Conservation (phyloP, 169 alveolate genomes). For the Cystoisospora suis region DNA sequence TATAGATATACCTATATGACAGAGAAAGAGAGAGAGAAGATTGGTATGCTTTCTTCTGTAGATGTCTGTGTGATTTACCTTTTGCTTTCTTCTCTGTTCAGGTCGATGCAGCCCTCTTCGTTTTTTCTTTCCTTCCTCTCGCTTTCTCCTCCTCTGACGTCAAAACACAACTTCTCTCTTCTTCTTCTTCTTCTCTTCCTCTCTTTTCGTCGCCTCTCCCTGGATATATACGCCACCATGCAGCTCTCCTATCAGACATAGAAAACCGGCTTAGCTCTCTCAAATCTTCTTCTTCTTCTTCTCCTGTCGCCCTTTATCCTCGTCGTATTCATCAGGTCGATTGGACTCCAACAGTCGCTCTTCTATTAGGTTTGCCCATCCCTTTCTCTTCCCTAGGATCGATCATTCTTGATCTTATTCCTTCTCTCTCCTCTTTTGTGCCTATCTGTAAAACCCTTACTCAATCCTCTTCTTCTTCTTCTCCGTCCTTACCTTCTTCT, state of each 20-base stretch:
- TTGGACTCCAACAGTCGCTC: conserved; percentile 61
- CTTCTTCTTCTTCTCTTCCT: not conserved
- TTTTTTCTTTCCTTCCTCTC: not conserved
- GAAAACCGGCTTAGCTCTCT: not conserved
- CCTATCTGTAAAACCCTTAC: not conserved
- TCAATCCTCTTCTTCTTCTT: not conserved
- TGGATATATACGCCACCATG: not conserved
- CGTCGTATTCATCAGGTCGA: conserved; percentile 64
- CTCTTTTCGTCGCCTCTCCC: not conserved
- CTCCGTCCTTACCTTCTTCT: not conserved
- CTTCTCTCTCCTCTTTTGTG: conserved; percentile 48
- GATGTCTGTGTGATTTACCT: not conserved
- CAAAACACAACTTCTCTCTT: not conserved
- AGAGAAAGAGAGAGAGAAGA: not conserved
- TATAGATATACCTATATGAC: no score
- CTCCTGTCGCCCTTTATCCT: not conserved
- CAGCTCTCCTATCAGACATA: not conserved
- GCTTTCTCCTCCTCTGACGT: conserved; percentile 8
- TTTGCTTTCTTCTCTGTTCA: not conserved
- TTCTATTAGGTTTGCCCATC: conserved; percentile 62
- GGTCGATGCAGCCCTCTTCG: conserved; percentile 5
- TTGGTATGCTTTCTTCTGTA: not conserved
- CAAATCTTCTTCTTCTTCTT: not conserved
- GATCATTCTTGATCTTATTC: conserved; percentile 54
- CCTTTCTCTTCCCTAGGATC: conserved; percentile 56